Base-by-base conservation (phyloP, 352 stramenopile species). In the Globisporangium acanthophoron region DNA sequence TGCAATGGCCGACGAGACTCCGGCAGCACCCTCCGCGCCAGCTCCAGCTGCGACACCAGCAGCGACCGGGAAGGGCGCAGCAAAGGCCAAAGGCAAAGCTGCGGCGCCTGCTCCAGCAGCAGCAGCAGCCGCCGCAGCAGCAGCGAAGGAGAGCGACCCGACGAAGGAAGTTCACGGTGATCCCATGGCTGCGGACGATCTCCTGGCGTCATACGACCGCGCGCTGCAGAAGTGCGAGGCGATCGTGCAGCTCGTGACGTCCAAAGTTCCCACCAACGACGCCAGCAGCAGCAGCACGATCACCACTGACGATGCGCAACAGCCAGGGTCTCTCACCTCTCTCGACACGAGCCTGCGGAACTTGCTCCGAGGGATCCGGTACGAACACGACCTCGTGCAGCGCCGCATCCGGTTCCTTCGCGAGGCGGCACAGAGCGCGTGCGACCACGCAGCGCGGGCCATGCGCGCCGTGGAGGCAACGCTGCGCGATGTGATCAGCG, bases 321-420 rank as follows among this genome's bases (percentile, higher is more conserved):
- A 13, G 0, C 8, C 35, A 40, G 35, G 9, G 35, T 15, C 11
- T 15, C 0, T 4, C 12, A 15, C 35, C 35, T 7, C 35, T 4
- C 35, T 15, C 35, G 35, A 54, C 44, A 29, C 53, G 41, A 74
- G 82, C 51, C 47, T 73, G 50, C 58, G 59, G 12, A 93, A 93
- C 31, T 64, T 87, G 45, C 44, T 80, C 21, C 77, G 74, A 40
- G 79, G 76, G 31, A 66, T 89, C 52, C 66, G 62, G 31, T 90
- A 86, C 58, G 80, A 94, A 51, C 72, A 85, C 44, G 68, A 73
- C 6, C 53, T 84, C 8, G 74, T 90, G 44, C 53, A 72, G 52
- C 62, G 66, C 2, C 78, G 81, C 4, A 69, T 94, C 13, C 53
- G 60, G 2, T 85, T 68, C 37, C 66, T 94, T 16, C 71, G 78